Conservation (phyloP, 1,284 basidiomycete genomes). For the Pisolithus thermaeus region DNA sequence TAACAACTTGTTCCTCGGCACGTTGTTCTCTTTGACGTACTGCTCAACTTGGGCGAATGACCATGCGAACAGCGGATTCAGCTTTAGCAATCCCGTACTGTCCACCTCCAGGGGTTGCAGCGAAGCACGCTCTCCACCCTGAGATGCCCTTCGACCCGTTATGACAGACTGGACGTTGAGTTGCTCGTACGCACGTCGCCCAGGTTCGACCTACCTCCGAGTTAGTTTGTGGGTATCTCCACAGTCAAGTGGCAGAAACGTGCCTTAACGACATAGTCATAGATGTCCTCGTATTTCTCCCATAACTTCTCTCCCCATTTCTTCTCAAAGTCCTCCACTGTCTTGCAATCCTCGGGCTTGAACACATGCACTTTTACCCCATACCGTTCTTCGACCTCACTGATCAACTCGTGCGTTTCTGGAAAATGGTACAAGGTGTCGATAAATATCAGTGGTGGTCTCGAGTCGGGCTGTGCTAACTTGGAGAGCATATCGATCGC, state of each 20-base stretch:
- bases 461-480: conserved; percentile 45
- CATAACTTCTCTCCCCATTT: conserved; percentile 83
- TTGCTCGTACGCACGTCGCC: conserved; percentile 80
- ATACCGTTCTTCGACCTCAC: conserved; percentile 76
- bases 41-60: conserved; percentile 81
- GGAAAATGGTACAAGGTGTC: conserved; percentile 97
- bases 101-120: conserved; percentile 90
- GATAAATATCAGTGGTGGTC: conserved; percentile 80
- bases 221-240: background rate
- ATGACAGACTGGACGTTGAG: conserved; percentile 86
- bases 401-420: conserved; percentile 86
- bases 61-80: conserved; percentile 94
- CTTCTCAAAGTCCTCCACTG: conserved; percentile 71
- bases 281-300: conserved; percentile 84
- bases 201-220: conserved; percentile 80
- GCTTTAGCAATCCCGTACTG: conserved; percentile 86
- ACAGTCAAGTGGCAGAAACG: conserved; percentile 15
- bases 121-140: conserved; percentile 82
- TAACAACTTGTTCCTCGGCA: conserved; percentile 87
- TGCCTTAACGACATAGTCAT: conserved; percentile 93
- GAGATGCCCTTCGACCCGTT: conserved; percentile 88
- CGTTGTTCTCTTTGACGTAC: conserved; percentile 80
- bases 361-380: conserved; percentile 71
- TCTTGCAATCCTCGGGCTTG: conserved; percentile 71
- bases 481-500: conserved; percentile 91